These are phyloP conservation scores for Solanum megistacrolobum DNA, from an alignment of 257 asterid genomes.

Conservation along the genomic window DNA sequence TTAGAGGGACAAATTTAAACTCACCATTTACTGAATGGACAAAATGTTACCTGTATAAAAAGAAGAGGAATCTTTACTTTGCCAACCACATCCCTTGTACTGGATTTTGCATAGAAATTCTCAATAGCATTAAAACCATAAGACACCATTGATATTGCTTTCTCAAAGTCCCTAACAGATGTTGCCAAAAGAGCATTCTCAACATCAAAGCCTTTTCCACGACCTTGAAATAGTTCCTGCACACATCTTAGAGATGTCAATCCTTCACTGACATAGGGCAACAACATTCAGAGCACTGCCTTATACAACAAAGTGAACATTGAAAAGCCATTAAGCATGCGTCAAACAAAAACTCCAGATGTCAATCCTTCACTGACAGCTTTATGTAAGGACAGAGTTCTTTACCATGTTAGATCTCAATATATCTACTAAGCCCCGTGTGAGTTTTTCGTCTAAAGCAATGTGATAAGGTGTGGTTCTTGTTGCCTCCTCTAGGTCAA, in stretches of 20 bases:
- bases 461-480: conserved; percentile 41
- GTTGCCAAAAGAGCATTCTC: conserved; percentile 65
- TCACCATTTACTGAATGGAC: background rate
- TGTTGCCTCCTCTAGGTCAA: conserved; percentile 80
- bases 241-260: background rate
- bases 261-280: background rate
- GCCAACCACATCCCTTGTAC: conserved; percentile 66
- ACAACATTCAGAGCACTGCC: background rate
- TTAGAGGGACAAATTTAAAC: background rate
- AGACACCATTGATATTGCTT: conserved; percentile 78
- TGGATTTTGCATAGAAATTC: conserved; percentile 72
- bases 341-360: background rate
- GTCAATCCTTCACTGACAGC: background rate
- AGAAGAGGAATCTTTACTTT: conserved; percentile 87
- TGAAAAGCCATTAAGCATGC: background rate
- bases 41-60: conserved; percentile 63
- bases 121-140: conserved; percentile 61
- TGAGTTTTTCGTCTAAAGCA: conserved; percentile 46
- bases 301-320: background rate
- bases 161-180: conserved; percentile 71
- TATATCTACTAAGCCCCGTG: conserved; percentile 64
- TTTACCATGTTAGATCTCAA: conserved; percentile 69
- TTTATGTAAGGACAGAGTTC: background rate
- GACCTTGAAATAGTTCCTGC: conserved; percentile 95
- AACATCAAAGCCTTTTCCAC: conserved; percentile 73